These are phyloP conservation scores for Hura crepitans DNA, from an alignment of 441 rosid genomes.

Conservation along the genomic window DNA sequence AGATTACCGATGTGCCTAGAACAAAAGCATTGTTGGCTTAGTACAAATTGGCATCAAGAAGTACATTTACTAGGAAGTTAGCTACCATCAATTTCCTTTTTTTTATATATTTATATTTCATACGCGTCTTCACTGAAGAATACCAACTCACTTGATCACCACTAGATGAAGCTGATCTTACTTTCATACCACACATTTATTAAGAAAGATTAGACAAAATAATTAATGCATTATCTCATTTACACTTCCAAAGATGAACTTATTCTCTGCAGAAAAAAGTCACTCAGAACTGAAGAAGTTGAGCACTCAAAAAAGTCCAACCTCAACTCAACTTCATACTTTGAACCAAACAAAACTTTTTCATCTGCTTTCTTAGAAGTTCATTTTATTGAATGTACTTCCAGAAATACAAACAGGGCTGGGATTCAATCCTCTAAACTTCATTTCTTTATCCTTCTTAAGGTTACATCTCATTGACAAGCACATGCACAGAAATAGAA, in stretches of 20 bases:
- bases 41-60: too few relatives aligned
- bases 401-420: not conserved
- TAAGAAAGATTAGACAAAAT: not conserved
- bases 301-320: not conserved
- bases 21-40: not conserved
- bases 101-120: not conserved
- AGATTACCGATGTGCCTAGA: not conserved
- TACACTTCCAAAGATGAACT: not conserved
- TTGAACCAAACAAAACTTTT: not conserved
- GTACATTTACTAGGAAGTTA: not conserved
- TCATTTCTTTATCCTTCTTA: not conserved
- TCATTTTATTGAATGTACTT: not conserved
- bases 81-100: not conserved
- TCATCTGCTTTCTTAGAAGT: not conserved
- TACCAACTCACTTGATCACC: too few relatives aligned
- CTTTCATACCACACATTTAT: not conserved
- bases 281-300: not conserved
- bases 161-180: not conserved
- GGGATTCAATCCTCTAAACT: not conserved
- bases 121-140: not conserved
- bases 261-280: not conserved
- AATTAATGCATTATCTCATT: not conserved
- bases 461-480: not conserved
- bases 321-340: not conserved
- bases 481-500: slow-evolving; percentile 8